phyloP scores from a whole-genome alignment of 1,284 basidiomycete species.

The Phenoliferia sp. region DNA sequence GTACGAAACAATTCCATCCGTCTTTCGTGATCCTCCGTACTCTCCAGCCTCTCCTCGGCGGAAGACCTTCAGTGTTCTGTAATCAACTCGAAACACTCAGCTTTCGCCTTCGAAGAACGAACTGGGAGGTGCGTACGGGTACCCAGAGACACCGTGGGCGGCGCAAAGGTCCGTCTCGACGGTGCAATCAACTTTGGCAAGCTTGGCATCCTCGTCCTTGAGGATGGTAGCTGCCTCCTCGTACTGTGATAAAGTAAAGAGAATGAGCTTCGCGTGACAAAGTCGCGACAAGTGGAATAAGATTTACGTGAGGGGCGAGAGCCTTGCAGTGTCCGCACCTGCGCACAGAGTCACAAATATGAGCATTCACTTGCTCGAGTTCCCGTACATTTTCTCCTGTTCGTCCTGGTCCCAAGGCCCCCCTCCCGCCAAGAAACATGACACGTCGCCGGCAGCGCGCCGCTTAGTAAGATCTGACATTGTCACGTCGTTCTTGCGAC shows the following conservation, averaged over 20 bases:
- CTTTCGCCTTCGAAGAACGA: neutral
- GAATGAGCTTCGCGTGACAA: conserved; percentile 1
- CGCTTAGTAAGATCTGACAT: neutral
- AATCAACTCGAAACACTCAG: no score
- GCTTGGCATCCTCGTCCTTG: conserved; percentile 80
- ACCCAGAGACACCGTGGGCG: conserved; percentile 77
- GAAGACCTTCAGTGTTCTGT: conserved; percentile 75
- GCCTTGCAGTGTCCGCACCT: conserved; percentile 70
- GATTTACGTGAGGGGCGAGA: conserved; percentile 40
- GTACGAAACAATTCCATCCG: conserved; percentile 94
- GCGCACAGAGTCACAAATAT: conserved; percentile 2
- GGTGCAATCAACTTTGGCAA: conserved; percentile 67
- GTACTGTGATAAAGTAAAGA: conserved; percentile 60
- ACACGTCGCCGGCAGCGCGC: conserved; percentile 3
- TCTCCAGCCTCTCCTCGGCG: conserved; percentile 71
- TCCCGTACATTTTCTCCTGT: neutral
- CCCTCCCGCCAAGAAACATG: neutral
- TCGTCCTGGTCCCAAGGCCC: neutral
- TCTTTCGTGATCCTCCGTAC: conserved; percentile 84
- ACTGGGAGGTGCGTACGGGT: conserved; percentile 61
- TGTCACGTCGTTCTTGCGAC: neutral
- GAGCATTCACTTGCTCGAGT: neutral
- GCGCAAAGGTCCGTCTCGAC: conserved; percentile 82
- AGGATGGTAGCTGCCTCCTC: conserved; percentile 91
- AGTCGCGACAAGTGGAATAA: conserved; percentile 6